Conservation (phyloP, 139 green algal genomes). For the Chlorella sorokiniana region DNA sequence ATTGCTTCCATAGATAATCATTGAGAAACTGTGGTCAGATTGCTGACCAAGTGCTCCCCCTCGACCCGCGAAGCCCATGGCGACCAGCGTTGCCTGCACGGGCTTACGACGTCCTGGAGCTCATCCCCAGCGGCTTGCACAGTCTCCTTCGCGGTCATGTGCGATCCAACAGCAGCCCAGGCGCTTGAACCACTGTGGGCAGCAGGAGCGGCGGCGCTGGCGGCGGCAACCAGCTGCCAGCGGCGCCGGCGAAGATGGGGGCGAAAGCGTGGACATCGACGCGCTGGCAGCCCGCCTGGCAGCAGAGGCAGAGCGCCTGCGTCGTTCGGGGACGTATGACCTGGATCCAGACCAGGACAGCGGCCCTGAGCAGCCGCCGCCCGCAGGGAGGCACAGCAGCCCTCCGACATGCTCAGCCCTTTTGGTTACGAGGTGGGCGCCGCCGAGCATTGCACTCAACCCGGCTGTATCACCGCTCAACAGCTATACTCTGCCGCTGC, state of each 20-base stretch:
- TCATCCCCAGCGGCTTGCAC: not conserved
- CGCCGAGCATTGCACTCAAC: too few species aligned
- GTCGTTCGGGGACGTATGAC: not conserved
- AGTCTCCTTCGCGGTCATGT: not conserved
- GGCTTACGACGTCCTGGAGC: not conserved
- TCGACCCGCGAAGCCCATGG: not conserved
- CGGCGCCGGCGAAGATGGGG: not conserved
- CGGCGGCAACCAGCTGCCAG: not conserved
- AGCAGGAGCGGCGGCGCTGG: not conserved
- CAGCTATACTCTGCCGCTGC: not conserved
- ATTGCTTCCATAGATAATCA: too few species aligned
- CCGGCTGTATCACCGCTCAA: not conserved
- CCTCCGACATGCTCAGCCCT: not conserved
- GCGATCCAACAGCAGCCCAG: constrained; percentile 1
- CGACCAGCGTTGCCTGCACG: not conserved
- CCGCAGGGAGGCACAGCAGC: not conserved
- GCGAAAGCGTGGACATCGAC: constrained; percentile 52
- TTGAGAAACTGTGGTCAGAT: not conserved
- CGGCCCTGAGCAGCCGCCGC: not conserved
- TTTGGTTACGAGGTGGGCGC: constrained; percentile 35
- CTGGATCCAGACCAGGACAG: not conserved
- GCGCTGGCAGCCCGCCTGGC: constrained; percentile 50
- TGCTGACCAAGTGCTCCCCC: too few species aligned
- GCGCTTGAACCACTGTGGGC: not conserved
- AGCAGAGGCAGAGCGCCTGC: constrained; percentile 44